Conservation (phyloP, 2,329 filamentous ascomycete species). For the Lasiodiplodia theobromae region DNA sequence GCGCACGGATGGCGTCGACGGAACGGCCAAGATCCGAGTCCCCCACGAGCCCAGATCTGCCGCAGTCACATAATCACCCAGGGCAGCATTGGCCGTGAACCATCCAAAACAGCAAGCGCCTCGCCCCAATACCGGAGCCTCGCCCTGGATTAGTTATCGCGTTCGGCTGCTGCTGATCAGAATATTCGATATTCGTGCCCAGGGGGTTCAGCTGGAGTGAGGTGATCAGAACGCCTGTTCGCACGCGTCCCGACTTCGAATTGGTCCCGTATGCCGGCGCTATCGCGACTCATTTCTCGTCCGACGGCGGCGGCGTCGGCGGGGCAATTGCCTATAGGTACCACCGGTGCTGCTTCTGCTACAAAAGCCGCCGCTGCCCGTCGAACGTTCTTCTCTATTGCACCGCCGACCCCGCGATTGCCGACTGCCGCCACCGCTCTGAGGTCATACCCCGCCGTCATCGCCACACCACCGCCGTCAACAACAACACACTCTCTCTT, state of each 20-base stretch:
- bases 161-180: neutral
- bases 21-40: constrained; percentile 20
- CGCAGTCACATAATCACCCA: constrained; percentile 21
- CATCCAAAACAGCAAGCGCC: constrained; percentile 11
- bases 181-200: neutral
- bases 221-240: neutral
- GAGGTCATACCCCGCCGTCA: neutral
- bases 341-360: neutral
- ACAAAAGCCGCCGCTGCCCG: constrained; percentile 7
- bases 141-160: constrained; percentile 23
- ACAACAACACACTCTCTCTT: neutral
- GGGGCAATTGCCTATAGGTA: constrained; percentile 10
- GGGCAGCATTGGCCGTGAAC: neutral
- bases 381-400: neutral
- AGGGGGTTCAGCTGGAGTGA: neutral
- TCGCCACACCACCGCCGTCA: neutral
- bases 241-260: neutral
- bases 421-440: constrained; percentile 1
- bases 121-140: neutral
- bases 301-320: constrained; percentile 16
- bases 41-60: constrained; percentile 10
- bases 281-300: constrained; percentile 23
- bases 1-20: constrained; percentile 11
- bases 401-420: neutral
- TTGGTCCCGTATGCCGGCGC: constrained; percentile 15